These are phyloP conservation scores for Hypoxylon sp. DNA, from an alignment of 2,329 filamentous ascomycete genomes.

Conservation along the genomic window DNA sequence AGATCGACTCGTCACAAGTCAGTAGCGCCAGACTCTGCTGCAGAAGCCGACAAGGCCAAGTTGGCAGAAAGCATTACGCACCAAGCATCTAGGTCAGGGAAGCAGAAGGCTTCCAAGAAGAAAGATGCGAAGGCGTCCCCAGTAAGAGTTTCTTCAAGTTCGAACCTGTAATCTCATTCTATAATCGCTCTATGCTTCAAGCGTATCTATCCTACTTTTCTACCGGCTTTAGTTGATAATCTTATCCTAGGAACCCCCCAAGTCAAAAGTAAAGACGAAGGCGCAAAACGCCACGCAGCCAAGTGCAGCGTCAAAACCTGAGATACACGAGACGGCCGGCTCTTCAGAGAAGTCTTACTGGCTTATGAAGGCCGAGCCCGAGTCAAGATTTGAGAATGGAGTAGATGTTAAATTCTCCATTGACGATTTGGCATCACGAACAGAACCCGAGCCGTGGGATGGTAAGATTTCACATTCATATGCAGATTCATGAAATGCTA, in stretches of 20 bases:
- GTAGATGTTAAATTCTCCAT: constrained; percentile 94
- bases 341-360: constrained; percentile 68
- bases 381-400: constrained; percentile 87
- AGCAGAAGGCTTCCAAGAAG: constrained; percentile 24
- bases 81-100: constrained; percentile 6
- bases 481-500: constrained; percentile 11
- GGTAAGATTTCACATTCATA: constrained; percentile 68
- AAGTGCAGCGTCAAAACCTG: constrained; percentile 29
- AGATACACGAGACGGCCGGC: constrained; percentile 21
- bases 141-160: constrained; percentile 25
- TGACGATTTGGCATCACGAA: constrained; percentile 83
- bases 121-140: constrained; percentile 1
- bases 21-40: constrained; percentile 21
- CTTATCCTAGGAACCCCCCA: constrained; percentile 22
- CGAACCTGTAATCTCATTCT: neutral
- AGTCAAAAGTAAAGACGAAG: constrained; percentile 28
- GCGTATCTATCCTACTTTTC: neutral
- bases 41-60: constrained; percentile 8
- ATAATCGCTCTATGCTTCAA: neutral
- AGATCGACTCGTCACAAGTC: constrained; percentile 48
- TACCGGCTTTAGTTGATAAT: constrained; percentile 17
- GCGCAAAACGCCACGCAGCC: constrained; percentile 19
- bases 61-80: constrained; percentile 8
- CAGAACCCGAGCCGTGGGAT: constrained; percentile 89
- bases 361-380: constrained; percentile 91